Evolutionary conservation across 805 yeast species (phyloP), one percentile per base, ranked within the genome.

Genomic region (Candida coquimbonensis): DNA sequence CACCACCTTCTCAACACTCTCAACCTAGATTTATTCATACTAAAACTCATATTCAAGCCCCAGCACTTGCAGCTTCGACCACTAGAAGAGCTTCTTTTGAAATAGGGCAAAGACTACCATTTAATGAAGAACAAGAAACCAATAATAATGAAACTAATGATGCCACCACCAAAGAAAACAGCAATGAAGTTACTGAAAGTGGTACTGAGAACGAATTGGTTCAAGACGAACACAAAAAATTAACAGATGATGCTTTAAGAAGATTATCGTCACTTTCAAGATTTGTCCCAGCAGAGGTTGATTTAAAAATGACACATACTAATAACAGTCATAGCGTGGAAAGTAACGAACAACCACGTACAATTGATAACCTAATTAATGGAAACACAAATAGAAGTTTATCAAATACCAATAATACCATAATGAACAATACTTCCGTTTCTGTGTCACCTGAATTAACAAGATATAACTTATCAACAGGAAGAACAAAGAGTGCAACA

Each of bases 211-310:
- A 51, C 16, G 63, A 54, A 1, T 49, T 39, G 62, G 60, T 7
- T 56, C 52, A 24, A 58, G 49, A 62, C 25, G 59, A 60, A n/a
- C 63, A 62, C 26, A 61, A 53, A 32, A 62, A 61, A 41, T 53
- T 70, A 9, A 69, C 75, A 0, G 64, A 67, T 9, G 69, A 66
- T 46, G 74, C 75, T 1, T 44, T 69, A 42, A 60, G 63, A 35
- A 66, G 64, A 39, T 53, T 70, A 32, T 62, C 69, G 3, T 48
- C 60, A 3, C 43, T 69, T 5, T 48, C 60, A 3, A 58, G 44
- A 36, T 57, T 57, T 42, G 53, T 50, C 11, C 62, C 62, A 2
- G 63, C 63, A 1, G 60, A 54, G 37, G 61, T 50, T 11, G 63
- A 59, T 40, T 31, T 58, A 38, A 35, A 38, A 9, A 53, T 47